A percentile compares a stretch with the other conserved stretches of the same genome.
phyloP scores from a whole-genome alignment of 176 grass and related monocot species.

The Elymus sibiricus region DNA sequence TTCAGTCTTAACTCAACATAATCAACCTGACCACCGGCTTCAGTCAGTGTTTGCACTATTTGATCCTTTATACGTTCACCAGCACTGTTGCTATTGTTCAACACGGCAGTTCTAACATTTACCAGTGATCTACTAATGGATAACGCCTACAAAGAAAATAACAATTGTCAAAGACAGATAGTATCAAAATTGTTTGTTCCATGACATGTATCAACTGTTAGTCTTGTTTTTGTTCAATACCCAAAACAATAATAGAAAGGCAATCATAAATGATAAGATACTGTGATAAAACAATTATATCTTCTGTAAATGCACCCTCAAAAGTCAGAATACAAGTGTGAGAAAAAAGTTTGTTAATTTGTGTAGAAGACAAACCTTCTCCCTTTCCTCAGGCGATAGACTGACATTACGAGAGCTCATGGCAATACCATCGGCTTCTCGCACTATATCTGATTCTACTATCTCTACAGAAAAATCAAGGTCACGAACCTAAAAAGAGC shows the following conservation, averaged over 20 bases:
- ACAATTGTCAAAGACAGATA: too few relatives aligned
- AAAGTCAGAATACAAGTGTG: too few relatives aligned
- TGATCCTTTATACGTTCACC: slow-evolving; percentile 54
- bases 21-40: slow-evolving; percentile 69
- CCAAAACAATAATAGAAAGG: neutral
- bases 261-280: neutral
- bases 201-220: neutral
- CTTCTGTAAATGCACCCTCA: neutral
- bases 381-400: too few relatives aligned
- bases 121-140: slow-evolving; percentile 56
- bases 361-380: too few relatives aligned
- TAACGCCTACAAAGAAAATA: too few relatives aligned
- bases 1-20: slow-evolving; percentile 68
- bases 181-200: too few relatives aligned
- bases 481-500: slow-evolving; percentile 71
- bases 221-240: neutral
- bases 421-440: slow-evolving; percentile 87
- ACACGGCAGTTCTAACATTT: slow-evolving; percentile 51
- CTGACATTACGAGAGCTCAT: slow-evolving; percentile 96
- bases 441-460: slow-evolving; percentile 80
- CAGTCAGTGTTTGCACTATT: slow-evolving; percentile 43
- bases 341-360: too few relatives aligned
- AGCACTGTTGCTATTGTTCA: slow-evolving; percentile 44
- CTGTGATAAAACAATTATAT: neutral
- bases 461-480: slow-evolving; percentile 78